Percentiles rank a stretch among this genome's conserved stretches.
Evolutionary conservation across 805 yeast genomes (phyloP).

Genomic region (Metschnikowia continentalis): DNA sequence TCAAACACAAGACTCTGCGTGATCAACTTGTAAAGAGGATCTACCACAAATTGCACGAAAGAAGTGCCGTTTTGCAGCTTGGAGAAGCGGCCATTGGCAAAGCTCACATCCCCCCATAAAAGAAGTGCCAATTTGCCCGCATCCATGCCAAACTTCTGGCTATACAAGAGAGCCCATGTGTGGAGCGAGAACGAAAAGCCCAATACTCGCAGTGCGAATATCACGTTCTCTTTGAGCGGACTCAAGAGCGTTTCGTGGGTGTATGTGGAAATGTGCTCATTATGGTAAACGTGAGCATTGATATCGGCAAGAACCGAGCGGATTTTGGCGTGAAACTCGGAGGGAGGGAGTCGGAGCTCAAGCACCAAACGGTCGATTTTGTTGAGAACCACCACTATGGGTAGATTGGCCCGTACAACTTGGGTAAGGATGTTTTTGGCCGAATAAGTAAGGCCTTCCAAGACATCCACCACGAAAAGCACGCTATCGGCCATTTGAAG

Average conservation of each 20-base stretch:
- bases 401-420: conserved; percentile 46
- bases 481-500: conserved; percentile 61
- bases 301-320: conserved; percentile 56
- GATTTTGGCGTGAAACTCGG: conserved; percentile 69
- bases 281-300: conserved; percentile 47
- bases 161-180: conserved; percentile 59
- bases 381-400: conserved; percentile 62
- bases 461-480: conserved; percentile 71
- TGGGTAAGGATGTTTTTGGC: conserved; percentile 48
- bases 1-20: conserved; percentile 56
- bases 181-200: conserved; percentile 62
- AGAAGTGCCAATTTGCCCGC: conserved; percentile 43
- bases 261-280: conserved; percentile 25
- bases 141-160: conserved; percentile 15
- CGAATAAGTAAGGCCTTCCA: conserved; percentile 73
- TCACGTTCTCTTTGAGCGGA: conserved; percentile 62
- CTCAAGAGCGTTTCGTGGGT: conserved; percentile 38
- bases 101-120: conserved; percentile 78
- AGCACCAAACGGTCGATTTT: conserved; percentile 83
- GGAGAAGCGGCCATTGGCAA: conserved; percentile 46
- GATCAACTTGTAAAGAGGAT: conserved; percentile 76
- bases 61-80: conserved; percentile 31
- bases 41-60: conserved; percentile 62
- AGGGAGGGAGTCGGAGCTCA: conserved; percentile 72
- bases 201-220: conserved; percentile 67